Evolutionary conservation across 2,329 filamentous ascomycete species (phyloP), one percentile per base, ranked within the genome.

Genomic region (Eurotiales sp.): DNA sequence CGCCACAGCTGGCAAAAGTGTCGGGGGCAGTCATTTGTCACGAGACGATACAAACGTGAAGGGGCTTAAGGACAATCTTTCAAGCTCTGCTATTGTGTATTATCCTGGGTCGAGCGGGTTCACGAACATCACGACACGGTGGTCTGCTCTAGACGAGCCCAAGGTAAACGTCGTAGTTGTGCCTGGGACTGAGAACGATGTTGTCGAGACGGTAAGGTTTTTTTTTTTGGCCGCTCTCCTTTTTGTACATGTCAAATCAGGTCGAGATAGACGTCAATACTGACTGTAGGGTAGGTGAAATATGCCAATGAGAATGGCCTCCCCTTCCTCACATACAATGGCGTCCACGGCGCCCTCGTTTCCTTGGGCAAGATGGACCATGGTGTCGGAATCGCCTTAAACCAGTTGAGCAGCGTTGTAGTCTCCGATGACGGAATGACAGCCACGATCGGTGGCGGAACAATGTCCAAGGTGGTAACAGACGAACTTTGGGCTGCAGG

Each of bases 251-350:
- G 41, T 29, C 12, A 2, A 44, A 19, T n/a, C n/a, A n/a, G n/a
- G n/a, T n/a, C n/a, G n/a, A n/a, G n/a, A n/a, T n/a, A n/a, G n/a
- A n/a, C n/a, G n/a, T n/a, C n/a, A n/a, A n/a, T n/a, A n/a, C n/a
- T n/a, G n/a, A n/a, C n/a, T n/a, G n/a, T n/a, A n/a, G n/a, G n/a
- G n/a, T 45, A 77, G 74, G 69, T 78, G 37, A 68, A 70, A 61
- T 81, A 69, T 53, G 78, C 79, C 37, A 77, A 76, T 56, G 58
- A 67, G 32, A 63, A 71, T 41, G 58, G 68, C 1, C 51, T 80
- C 2, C 77, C 79, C 0, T 80, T 83, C 55, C 71, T 83, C 2
- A 73, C 78, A 0, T 75, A 70, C 59, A 80, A 77, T 58, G 76
- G 77, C 12, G 72, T 68, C 2, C 80, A 83, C 52, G 80, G 79